Evolutionary conservation across 768 basidiomycete genomes (phyloP), one percentile per base, ranked within the genome.

Genomic region (Mrakia blollopis): DNA sequence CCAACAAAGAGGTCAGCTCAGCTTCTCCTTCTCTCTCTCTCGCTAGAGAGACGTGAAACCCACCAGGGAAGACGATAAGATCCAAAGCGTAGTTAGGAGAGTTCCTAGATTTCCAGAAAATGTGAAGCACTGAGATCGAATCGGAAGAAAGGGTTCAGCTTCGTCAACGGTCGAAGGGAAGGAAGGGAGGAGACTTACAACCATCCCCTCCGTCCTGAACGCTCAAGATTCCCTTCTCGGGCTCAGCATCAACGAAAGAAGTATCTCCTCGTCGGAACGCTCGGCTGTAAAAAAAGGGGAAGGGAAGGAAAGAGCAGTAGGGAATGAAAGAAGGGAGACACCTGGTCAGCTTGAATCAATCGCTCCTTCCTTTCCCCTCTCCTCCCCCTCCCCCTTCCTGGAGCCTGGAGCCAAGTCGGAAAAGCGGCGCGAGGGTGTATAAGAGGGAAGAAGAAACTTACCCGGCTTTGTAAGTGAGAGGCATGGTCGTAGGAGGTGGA

Each of bases 11-110:
- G 18, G n/a, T 57, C 25, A 57, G 57, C 57, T 57, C 6, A 57
- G 25, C 57, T 57, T 47, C 44, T 50, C 7, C 18, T 21, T 50
- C 47, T 21, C 47, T 50, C 39, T 41, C 39, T 11, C 11, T 41
- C 39, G 6, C 39, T 41, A 6, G 14, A 3, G 54, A 54, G 23
- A n/a, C 3, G 6, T 41, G 23, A n/a, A 54, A 28, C 57, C 7
- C 18, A 57, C 57, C 77, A 23, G 50, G 57, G 57, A 78, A 78
- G 57, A 74, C 44, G 69, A 78, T 78, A 6, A 78, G 69, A 47
- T 78, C 77, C 57, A 74, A 57, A 13, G 57, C 37, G 32, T 14
- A 13, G 54, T 68, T 37, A 23, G 60, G 41, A 13, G 73, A 30
- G 3, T 54, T 57, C 11, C 77, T 37, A 10, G 67, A 30, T 37